These are phyloP conservation scores for Aspergillus phoenicis DNA, from an alignment of 2,329 filamentous ascomycete genomes.

Conservation along the genomic window DNA sequence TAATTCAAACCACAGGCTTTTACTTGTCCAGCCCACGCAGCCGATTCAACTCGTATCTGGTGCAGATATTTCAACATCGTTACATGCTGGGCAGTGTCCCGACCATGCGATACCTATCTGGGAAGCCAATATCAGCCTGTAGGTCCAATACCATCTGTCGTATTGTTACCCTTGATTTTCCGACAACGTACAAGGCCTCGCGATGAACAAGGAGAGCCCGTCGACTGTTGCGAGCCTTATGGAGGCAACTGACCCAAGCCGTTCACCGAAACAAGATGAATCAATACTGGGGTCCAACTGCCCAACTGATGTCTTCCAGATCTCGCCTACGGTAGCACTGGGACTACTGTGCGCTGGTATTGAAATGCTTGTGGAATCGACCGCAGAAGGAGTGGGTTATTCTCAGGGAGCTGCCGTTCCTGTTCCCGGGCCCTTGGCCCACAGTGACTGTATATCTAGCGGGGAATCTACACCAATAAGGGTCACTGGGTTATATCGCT, in stretches of 20 bases:
- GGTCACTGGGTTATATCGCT: slow-evolving; percentile 41
- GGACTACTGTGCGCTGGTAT: slow-evolving; percentile 74
- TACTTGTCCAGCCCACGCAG: neutral
- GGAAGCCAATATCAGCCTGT: slow-evolving; percentile 30
- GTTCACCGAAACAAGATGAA: neutral
- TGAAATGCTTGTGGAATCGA: slow-evolving; percentile 51
- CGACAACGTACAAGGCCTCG: slow-evolving; percentile 17
- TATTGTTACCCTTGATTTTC: slow-evolving; percentile 15
- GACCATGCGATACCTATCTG: slow-evolving; percentile 38
- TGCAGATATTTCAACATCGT: slow-evolving; percentile 5
- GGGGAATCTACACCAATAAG: slow-evolving; percentile 25
- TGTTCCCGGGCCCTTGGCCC: slow-evolving; percentile 58
- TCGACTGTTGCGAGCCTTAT: slow-evolving; percentile 2
- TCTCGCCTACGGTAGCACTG: slow-evolving; percentile 74
- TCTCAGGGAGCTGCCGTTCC: slow-evolving; percentile 11
- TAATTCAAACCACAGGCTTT: neutral
- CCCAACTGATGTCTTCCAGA: slow-evolving; percentile 58
- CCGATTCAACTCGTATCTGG: slow-evolving; percentile 5
- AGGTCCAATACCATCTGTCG: slow-evolving; percentile 28
- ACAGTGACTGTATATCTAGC: slow-evolving; percentile 31
- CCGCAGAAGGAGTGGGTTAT: slow-evolving; percentile 62
- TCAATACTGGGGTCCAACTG: neutral
- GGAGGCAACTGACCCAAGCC: neutral
- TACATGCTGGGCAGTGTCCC: slow-evolving; percentile 22
- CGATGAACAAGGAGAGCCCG: slow-evolving; percentile 24